Evolutionary conservation across 352 stramenopile genomes (phyloP).

Genomic region (Globisporangium okanoganense): DNA sequence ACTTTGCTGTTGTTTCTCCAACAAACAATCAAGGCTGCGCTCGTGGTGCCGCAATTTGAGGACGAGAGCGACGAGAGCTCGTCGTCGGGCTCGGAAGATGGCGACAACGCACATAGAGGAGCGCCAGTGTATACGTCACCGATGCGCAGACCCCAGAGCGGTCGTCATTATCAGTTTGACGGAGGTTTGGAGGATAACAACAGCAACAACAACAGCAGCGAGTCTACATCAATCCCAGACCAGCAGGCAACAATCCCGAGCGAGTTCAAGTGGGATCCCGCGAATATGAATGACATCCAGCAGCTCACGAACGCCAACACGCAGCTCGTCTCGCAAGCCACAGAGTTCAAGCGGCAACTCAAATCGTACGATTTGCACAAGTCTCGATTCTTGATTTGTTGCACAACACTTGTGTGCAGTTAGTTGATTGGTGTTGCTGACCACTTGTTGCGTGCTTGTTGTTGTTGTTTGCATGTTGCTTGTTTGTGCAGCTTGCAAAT

Average conservation of each 20-base stretch:
- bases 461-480: not conserved
- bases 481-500: constrained; percentile 50
- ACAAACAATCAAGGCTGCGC: constrained; percentile 20
- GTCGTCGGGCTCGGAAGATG: constrained; percentile 29
- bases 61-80: constrained; percentile 51
- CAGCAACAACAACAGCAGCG: not conserved
- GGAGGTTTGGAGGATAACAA: constrained; percentile 24
- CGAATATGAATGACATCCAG: constrained; percentile 45
- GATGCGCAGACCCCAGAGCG: not conserved
- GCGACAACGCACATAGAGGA: not conserved
- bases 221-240: not conserved
- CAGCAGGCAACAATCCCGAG: constrained; percentile 15
- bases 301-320: constrained; percentile 59
- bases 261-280: constrained; percentile 42
- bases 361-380: constrained; percentile 36
- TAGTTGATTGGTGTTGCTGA: not conserved
- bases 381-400: too few relatives aligned
- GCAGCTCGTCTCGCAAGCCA: constrained; percentile 32
- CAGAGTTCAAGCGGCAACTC: constrained; percentile 55
- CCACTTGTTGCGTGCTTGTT: not conserved
- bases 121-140: constrained; percentile 8
- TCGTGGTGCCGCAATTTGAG: constrained; percentile 66
- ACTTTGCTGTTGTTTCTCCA: not conserved
- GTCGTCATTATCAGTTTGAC: constrained; percentile 13
- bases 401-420: too few relatives aligned